phyloP scores from a whole-genome alignment of 352 stramenopile genomes.

The Hyaloperonospora arabidopsidis region DNA sequence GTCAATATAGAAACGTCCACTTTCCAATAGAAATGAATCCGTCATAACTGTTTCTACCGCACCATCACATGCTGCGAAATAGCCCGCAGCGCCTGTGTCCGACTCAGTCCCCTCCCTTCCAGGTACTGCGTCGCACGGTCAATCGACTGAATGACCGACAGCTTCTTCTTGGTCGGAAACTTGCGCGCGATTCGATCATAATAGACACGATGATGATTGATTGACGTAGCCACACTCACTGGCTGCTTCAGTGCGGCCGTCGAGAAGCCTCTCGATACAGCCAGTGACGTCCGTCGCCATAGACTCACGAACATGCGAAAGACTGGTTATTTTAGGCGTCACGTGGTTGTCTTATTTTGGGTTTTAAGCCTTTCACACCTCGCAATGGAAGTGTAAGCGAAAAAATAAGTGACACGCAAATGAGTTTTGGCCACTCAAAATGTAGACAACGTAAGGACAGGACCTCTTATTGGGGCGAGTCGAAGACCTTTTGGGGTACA shows the following conservation, averaged over 20 bases:
- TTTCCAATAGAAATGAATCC: background rate
- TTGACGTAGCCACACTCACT: background rate
- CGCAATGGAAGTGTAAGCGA: no score
- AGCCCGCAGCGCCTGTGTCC: slow-evolving; percentile 23
- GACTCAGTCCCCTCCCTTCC: slow-evolving; percentile 23
- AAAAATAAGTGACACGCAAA: no score
- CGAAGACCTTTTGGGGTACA: no score
- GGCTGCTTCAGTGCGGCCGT: slow-evolving; percentile 4
- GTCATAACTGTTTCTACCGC: background rate
- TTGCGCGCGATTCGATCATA: slow-evolving; percentile 41
- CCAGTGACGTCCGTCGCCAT: slow-evolving; percentile 1
- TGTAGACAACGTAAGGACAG: no score
- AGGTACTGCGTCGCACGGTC: slow-evolving; percentile 30
- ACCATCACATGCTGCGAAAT: slow-evolving; percentile 36
- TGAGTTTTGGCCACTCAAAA: no score
- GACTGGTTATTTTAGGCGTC: no score
- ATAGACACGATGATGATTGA: slow-evolving; percentile 15
- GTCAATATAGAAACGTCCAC: background rate
- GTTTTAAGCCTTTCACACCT: no score
- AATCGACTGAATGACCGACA: slow-evolving; percentile 13
- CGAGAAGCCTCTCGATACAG: slow-evolving; percentile 7
- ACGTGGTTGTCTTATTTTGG: no score
- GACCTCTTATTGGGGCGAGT: no score
- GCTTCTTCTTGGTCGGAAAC: slow-evolving; percentile 8
- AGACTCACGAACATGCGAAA: background rate